Evolutionary conservation across 768 basidiomycete genomes (phyloP).

Genomic region (Clathrus columnatus): DNA sequence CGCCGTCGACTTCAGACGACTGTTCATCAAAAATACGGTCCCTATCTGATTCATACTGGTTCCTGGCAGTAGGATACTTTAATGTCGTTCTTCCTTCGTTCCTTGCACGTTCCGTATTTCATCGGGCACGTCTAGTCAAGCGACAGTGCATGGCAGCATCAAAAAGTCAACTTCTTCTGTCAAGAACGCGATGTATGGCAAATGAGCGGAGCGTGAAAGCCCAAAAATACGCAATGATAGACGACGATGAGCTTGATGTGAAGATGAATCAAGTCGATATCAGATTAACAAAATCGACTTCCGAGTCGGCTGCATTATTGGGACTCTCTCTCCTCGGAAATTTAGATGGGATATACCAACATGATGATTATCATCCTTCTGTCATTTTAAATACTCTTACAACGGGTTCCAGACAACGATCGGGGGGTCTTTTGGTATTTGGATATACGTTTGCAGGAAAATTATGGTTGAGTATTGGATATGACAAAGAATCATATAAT

Average conservation of each 20-base stretch:
- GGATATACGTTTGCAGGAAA: conserved; percentile 68
- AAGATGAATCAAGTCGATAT: conserved; percentile 27
- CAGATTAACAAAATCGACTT: no score
- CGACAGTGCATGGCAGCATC: conserved; percentile 56
- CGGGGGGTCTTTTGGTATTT: conserved; percentile 74
- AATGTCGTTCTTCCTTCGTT: conserved; percentile 74
- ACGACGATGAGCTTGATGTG: conserved; percentile 52
- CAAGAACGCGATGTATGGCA: conserved; percentile 59
- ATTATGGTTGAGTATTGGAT: conserved; percentile 73
- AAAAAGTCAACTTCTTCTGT: conserved; percentile 51
- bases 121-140: conserved; percentile 60
- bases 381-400: conserved; percentile 59
- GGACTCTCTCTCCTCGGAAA: conserved; percentile 82
- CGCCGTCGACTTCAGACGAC: conserved; percentile 23
- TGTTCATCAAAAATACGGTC: neutral
- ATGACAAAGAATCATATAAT: conserved; percentile 71
- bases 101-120: conserved; percentile 60
- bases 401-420: conserved; percentile 75
- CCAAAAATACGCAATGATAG: conserved; percentile 63
- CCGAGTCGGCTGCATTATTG: conserved; percentile 57
- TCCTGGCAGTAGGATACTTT: conserved; percentile 73
- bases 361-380: conserved; percentile 42
- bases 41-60: conserved; percentile 60
- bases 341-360: conserved; percentile 73
- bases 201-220: conserved; percentile 50